A percentile compares a stretch with the other conserved stretches of the same genome.
phyloP scores from a whole-genome alignment of 805 yeast genomes.

The Starmerella geochares region DNA sequence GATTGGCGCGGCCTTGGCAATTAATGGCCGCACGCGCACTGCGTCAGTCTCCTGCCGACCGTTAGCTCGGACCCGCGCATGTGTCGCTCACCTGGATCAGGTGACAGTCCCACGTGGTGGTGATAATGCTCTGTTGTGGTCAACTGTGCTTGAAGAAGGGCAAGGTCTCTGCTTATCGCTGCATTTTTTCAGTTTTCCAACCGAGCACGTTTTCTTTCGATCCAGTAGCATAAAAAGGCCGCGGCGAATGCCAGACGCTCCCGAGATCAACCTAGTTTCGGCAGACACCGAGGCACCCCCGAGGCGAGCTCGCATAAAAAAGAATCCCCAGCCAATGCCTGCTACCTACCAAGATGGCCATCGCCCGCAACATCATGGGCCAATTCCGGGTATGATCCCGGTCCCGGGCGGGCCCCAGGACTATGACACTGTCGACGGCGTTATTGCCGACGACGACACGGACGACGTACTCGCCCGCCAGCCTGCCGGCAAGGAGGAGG shows the following conservation, averaged over 20 bases:
- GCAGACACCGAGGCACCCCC: background rate
- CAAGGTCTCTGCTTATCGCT: conserved; percentile 1
- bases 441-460: conserved; percentile 24
- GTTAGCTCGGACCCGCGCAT: background rate
- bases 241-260: background rate
- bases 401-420: conserved; percentile 34
- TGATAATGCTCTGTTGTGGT: background rate
- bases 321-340: background rate
- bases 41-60: background rate
- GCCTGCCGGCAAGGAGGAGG: conserved; percentile 29
- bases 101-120: conserved; percentile 4
- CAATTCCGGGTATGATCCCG: conserved; percentile 32
- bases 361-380: conserved; percentile 27
- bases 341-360: background rate
- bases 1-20: background rate
- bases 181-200: background rate
- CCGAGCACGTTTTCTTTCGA: conserved; percentile 1
- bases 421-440: conserved; percentile 34
- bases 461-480: conserved; percentile 22
- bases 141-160: background rate
- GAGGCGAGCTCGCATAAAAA: background rate
- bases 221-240: background rate
- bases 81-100: background rate
- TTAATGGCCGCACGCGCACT: background rate
- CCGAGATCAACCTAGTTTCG: background rate